Evolutionary conservation across 139 green algal genomes (phyloP).

Genomic region (Coelastrella sp.): DNA sequence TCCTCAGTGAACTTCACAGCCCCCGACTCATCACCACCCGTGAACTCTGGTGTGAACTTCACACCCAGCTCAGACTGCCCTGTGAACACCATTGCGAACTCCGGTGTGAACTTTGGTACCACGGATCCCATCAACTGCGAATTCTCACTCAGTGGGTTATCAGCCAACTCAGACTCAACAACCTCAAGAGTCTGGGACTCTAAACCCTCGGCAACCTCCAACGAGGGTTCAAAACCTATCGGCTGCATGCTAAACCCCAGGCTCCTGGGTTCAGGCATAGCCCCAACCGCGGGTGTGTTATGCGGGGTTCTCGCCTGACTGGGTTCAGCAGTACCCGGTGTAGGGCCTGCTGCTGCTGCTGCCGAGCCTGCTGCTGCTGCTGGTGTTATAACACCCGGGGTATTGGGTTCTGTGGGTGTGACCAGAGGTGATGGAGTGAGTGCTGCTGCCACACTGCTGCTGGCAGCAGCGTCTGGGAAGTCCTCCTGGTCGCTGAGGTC

Average conservation of each 20-base stretch:
- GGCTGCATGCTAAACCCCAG: no score
- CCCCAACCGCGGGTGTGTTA: neutral
- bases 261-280: neutral
- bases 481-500: neutral
- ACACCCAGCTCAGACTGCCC: neutral
- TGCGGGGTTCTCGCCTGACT: neutral
- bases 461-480: neutral
- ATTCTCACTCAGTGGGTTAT: no score
- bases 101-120: no score
- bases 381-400: neutral
- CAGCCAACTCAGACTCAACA: no score
- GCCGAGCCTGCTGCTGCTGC: neutral
- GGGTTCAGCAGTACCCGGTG: neutral
- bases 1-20: neutral
- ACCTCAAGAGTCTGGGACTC: no score
- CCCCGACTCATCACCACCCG: neutral
- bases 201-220: no score
- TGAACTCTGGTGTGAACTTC: neutral
- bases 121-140: no score
- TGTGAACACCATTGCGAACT: no score
- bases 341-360: neutral
- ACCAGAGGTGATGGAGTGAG: neutral
- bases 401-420: neutral
- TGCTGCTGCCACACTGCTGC: neutral
- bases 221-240: neutral